Evolutionary conservation across 192 early-diverging fungal genomes (phyloP).

Genomic region (Coemansia sp.): DNA sequence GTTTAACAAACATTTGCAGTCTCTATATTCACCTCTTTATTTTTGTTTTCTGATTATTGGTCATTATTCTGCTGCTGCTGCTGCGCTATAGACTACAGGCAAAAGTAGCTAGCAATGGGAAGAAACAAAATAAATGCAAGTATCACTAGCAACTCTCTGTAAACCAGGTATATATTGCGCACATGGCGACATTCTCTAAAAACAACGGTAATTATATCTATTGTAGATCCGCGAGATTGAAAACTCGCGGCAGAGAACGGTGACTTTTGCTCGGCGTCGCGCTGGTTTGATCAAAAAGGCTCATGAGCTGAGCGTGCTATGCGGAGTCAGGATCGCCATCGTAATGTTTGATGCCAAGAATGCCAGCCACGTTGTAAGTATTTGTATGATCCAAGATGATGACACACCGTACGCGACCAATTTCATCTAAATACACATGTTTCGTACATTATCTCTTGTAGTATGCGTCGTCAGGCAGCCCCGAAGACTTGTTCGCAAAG

Average conservation of each 20-base stretch:
- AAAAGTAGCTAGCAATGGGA: constrained; percentile 29
- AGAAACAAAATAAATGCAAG: constrained; percentile 58
- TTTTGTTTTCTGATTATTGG: constrained; percentile 5
- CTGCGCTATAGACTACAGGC: constrained; percentile 3
- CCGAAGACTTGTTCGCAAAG: constrained; percentile 44
- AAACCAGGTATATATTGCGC: neutral
- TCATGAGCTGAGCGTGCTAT: constrained; percentile 55
- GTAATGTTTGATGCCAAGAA: constrained; percentile 57
- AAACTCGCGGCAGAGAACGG: constrained; percentile 52
- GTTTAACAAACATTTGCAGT: neutral
- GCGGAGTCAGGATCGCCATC: constrained; percentile 52
- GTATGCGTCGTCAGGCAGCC: constrained; percentile 45
- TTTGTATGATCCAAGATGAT: neutral
- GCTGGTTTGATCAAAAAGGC: constrained; percentile 60
- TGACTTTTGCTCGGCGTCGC: constrained; percentile 56
- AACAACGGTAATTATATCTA: neutral
- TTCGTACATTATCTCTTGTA: neutral
- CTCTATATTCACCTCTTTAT: neutral
- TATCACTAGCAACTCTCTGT: neutral
- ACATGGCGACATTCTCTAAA: neutral
- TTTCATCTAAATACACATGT: neutral
- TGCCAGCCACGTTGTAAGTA: constrained; percentile 56
- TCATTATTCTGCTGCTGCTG: neutral
- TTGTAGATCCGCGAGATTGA: constrained; percentile 53
- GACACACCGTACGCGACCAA: no score